A percentile compares a stretch with the other conserved stretches of the same genome.
Evolutionary conservation across 2,329 filamentous ascomycete genomes (phyloP).

Genomic region (Chaetothyriales sp.): DNA sequence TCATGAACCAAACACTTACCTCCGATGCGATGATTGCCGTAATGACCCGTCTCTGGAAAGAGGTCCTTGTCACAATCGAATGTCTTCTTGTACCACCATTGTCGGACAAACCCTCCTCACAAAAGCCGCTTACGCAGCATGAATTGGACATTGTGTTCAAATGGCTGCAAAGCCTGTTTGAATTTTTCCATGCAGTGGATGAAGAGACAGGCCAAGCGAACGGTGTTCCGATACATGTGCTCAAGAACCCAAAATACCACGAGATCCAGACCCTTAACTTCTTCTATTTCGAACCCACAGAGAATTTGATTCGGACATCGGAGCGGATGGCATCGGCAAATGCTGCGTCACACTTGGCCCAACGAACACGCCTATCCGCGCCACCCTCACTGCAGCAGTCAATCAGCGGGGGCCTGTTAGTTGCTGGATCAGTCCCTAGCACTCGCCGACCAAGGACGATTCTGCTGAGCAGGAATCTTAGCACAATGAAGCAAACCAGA

Average conservation of each 20-base stretch:
- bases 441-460: constrained; percentile 53
- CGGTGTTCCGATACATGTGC: constrained; percentile 76
- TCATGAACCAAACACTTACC: constrained; percentile 94
- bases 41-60: constrained; percentile 97
- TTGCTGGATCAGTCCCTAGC: constrained; percentile 34
- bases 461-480: constrained; percentile 85
- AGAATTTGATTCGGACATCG: constrained; percentile 84
- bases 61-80: constrained; percentile 85
- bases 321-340: constrained; percentile 90
- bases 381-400: constrained; percentile 39
- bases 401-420: constrained; percentile 37
- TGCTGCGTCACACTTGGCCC: constrained; percentile 58
- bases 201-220: constrained; percentile 70
- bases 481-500: constrained; percentile 91
- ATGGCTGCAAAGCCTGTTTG: constrained; percentile 81
- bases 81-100: constrained; percentile 79
- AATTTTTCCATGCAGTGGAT: constrained; percentile 89
- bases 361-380: constrained; percentile 55
- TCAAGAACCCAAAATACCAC: constrained; percentile 97
- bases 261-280: constrained; percentile 93
- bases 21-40: constrained; percentile 95
- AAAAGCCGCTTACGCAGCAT: constrained; percentile 68
- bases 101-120: constrained; percentile 82
- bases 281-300: constrained; percentile 92
- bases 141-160: constrained; percentile 91